Evolutionary conservation across 345 rosid species (phyloP).

Genomic region (Pseudoturritis turrita): DNA sequence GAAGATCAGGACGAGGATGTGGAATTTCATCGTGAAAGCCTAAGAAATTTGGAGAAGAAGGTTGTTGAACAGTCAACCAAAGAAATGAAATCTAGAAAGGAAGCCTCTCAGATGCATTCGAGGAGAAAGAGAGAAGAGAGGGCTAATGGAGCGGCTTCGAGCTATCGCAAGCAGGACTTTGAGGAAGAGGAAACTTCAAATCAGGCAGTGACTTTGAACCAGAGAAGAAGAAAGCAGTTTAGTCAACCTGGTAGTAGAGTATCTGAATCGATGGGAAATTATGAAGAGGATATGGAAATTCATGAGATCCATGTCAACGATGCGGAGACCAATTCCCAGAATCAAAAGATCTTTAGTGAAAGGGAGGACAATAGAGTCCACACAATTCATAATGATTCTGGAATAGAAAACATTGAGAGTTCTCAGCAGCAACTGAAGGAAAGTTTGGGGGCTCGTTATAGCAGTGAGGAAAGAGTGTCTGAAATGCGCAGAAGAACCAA

Average conservation of each 20-base stretch:
- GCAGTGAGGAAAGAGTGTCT: constrained; percentile 36
- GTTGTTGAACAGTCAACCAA: constrained; percentile 20
- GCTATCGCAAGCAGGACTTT: constrained; percentile 28
- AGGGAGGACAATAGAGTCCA: constrained; percentile 33
- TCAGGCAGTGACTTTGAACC: constrained; percentile 31
- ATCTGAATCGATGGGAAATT: constrained; percentile 38
- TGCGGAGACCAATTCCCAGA: constrained; percentile 37
- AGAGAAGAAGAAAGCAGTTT: constrained; percentile 36
- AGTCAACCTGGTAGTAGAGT: constrained; percentile 30
- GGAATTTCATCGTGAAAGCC: constrained; percentile 24
- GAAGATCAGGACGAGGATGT: constrained; percentile 42
- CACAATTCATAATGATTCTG: constrained; percentile 21
- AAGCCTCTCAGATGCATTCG: constrained; percentile 33
- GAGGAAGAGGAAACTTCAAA: constrained; percentile 34
- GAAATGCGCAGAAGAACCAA: constrained; percentile 40
- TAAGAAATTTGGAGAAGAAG: constrained; percentile 6
- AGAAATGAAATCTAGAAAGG: constrained; percentile 40
- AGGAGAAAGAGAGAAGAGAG: constrained; percentile 32
- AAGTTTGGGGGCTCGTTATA: constrained; percentile 34
- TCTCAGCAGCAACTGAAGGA: constrained; percentile 30
- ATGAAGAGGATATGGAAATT: constrained; percentile 36
- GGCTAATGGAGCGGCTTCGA: constrained; percentile 33
- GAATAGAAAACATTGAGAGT: constrained; percentile 24
- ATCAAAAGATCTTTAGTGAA: constrained; percentile 34
- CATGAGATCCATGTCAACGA: constrained; percentile 38